Conservation (phyloP, 352 stramenopile species). For the Phytophthora nicotianae region DNA sequence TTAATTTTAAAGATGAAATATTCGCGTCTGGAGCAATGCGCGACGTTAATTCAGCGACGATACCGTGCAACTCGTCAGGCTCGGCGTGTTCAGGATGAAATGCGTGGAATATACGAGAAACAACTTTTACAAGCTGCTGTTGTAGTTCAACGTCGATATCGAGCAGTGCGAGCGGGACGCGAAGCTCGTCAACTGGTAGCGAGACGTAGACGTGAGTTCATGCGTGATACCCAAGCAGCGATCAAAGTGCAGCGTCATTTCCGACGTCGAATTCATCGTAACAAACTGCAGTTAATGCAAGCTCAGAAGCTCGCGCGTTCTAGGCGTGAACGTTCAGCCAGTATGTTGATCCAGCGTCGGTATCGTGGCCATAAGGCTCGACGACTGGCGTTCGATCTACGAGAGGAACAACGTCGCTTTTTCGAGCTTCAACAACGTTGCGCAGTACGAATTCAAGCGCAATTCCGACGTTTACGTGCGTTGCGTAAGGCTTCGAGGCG, state of each 20-base stretch:
- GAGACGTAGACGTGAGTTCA: slow-evolving; percentile 35
- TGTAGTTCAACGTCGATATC: slow-evolving; percentile 67
- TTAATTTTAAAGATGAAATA: slow-evolving; percentile 54
- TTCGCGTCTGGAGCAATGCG: slow-evolving; percentile 51
- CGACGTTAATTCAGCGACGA: slow-evolving; percentile 70
- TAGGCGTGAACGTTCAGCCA: slow-evolving; percentile 45
- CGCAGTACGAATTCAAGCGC: slow-evolving; percentile 57
- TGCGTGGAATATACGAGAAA: slow-evolving; percentile 47
- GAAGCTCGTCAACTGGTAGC: slow-evolving; percentile 50
- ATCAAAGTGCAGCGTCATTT: slow-evolving; percentile 60
- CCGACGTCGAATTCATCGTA: slow-evolving; percentile 41
- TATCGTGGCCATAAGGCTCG: slow-evolving; percentile 59
- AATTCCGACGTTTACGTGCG: slow-evolving; percentile 53
- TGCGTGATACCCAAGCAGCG: slow-evolving; percentile 48
- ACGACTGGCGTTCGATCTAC: slow-evolving; percentile 42
- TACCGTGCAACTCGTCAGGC: slow-evolving; percentile 54
- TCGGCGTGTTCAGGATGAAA: slow-evolving; percentile 35
- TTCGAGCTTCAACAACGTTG: slow-evolving; percentile 39
- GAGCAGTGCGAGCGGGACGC: slow-evolving; percentile 46
- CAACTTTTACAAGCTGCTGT: slow-evolving; percentile 48
- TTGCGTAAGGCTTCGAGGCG: slow-evolving; percentile 34
- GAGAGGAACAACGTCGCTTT: slow-evolving; percentile 38
- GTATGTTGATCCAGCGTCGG: slow-evolving; percentile 60
- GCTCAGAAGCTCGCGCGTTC: slow-evolving; percentile 30
- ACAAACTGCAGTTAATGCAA: slow-evolving; percentile 44